Conservation (phyloP, 306 rosid genomes). For the Quercus variabilis region DNA sequence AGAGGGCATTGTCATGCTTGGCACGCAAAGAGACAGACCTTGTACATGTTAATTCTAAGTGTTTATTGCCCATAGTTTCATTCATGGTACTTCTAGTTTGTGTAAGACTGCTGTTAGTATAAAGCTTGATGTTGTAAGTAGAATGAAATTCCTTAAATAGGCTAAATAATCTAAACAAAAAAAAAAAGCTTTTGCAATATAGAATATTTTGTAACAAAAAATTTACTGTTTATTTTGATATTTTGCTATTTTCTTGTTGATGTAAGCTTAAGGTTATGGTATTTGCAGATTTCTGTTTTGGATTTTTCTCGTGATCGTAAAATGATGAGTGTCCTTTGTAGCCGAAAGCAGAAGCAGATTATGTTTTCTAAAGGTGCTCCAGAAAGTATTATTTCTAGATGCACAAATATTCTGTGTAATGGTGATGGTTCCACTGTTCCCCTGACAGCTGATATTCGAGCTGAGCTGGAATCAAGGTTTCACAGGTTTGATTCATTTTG, state of each 20-base stretch:
- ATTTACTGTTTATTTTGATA: neutral
- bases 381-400: constrained; percentile 81
- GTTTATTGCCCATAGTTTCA: too few species aligned
- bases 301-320: constrained; percentile 95
- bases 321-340: constrained; percentile 96
- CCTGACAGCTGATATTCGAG: constrained; percentile 63
- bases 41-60: too few species aligned
- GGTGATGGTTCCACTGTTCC: constrained; percentile 68
- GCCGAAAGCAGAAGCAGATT: constrained; percentile 71
- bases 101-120: neutral
- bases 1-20: too few species aligned
- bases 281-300: constrained; percentile 67
- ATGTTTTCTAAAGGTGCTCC: constrained; percentile 97
- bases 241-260: constrained; percentile 7
- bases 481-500: constrained; percentile 50
- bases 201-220: neutral
- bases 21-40: too few species aligned
- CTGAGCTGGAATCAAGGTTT: constrained; percentile 74
- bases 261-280: constrained; percentile 31
- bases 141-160: neutral
- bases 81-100: neutral
- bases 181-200: neutral
- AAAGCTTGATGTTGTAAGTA: neutral
- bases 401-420: constrained; percentile 78
- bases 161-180: neutral